phyloP scores from a whole-genome alignment of 305 asterid species.

The Solanum hybrid region DNA sequence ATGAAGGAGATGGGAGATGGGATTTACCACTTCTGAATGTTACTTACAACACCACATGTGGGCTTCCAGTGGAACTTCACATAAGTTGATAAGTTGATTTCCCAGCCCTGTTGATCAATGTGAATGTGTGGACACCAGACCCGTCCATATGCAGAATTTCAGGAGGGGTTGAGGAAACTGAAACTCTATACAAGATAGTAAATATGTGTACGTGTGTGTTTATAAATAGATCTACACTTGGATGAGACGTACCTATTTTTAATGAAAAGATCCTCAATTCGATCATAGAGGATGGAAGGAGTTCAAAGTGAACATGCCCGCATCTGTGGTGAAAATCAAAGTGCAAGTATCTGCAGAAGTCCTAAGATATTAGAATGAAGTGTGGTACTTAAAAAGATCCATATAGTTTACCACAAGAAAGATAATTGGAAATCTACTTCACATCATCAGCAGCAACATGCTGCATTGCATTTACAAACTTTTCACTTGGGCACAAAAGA shows the following conservation, averaged over 20 bases:
- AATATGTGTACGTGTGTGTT: neutral
- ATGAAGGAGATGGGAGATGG: no score
- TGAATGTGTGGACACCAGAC: constrained; percentile 25
- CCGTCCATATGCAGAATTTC: constrained; percentile 15
- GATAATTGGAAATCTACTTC: neutral
- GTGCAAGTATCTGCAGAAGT: constrained; percentile 63
- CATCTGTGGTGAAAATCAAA: constrained; percentile 91
- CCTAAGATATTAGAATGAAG: neutral
- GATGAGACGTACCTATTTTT: constrained; percentile 61
- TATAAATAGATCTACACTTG: neutral
- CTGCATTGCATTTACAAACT: constrained; percentile 12
- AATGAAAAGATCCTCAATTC: constrained; percentile 91
- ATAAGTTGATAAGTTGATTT: constrained; percentile 1
- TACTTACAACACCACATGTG: neutral
- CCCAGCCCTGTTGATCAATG: constrained; percentile 17
- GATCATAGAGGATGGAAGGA: constrained; percentile 81
- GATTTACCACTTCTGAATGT: no score
- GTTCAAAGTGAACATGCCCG: constrained; percentile 96
- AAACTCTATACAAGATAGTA: neutral
- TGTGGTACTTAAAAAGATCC: no score
- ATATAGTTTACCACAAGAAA: constrained; percentile 8
- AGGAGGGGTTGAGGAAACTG: neutral
- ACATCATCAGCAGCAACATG: constrained; percentile 8
- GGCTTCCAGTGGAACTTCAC: constrained; percentile 25
- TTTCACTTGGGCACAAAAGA: neutral